Percentiles rank a stretch among this genome's conserved stretches.
These are phyloP conservation scores for Millerozyma acaciae DNA, from an alignment of 805 yeast species.

Conservation along the genomic window DNA sequence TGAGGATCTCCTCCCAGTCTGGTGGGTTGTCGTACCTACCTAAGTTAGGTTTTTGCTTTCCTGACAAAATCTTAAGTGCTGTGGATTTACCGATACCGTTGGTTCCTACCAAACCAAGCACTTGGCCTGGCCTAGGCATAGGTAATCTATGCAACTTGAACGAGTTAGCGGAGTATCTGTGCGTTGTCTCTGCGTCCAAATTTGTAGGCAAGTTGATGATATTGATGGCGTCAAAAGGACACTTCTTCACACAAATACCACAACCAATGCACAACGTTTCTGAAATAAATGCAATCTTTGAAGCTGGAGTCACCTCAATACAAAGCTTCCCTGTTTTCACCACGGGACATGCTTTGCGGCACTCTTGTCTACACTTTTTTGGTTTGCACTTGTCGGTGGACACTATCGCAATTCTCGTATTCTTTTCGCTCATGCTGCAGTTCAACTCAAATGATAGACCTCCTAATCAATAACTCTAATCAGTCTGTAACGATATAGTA, in stretches of 20 bases:
- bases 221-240: slow-evolving; percentile 96
- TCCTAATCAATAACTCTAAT: too few species aligned
- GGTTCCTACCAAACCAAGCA: slow-evolving; percentile 94
- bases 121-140: slow-evolving; percentile 99
- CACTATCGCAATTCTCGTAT: slow-evolving; percentile 93
- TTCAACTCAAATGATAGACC: too few species aligned
- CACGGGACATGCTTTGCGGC: slow-evolving; percentile 95
- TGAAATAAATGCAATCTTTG: slow-evolving; percentile 91
- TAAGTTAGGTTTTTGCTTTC: slow-evolving; percentile 94
- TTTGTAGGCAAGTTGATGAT: slow-evolving; percentile 96
- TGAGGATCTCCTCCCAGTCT: slow-evolving; percentile 92
- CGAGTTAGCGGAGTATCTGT: slow-evolving; percentile 95
- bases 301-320: slow-evolving; percentile 89
- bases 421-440: slow-evolving; percentile 29
- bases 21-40: slow-evolving; percentile 96
- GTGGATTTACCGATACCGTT: slow-evolving; percentile 99
- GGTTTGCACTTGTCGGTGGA: slow-evolving; percentile 95
- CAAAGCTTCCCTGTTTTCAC: slow-evolving; percentile 96
- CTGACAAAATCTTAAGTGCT: slow-evolving; percentile 93
- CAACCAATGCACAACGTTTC: slow-evolving; percentile 96
- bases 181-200: slow-evolving; percentile 87
- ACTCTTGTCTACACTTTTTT: slow-evolving; percentile 97
- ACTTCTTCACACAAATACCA: slow-evolving; percentile 98
- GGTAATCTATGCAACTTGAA: slow-evolving; percentile 97
- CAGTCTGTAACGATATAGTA: too few species aligned